phyloP scores from a whole-genome alignment of 805 yeast species.

The Starmerella scarabaei region DNA sequence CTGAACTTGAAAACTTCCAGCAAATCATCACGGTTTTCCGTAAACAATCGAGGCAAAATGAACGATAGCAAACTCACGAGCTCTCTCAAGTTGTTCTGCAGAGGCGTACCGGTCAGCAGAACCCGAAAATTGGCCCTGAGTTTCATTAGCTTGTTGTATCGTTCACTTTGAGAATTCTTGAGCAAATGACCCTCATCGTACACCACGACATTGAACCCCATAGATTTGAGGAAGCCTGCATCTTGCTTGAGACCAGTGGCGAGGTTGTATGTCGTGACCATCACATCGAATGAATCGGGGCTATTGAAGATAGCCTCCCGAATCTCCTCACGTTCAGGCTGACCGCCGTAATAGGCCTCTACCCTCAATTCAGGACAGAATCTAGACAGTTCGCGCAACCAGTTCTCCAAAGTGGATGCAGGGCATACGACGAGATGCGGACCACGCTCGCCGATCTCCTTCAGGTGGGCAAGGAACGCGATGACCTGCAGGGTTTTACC shows the following conservation, averaged over 20 bases:
- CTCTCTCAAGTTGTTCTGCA: slow-evolving; percentile 85
- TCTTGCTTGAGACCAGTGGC: slow-evolving; percentile 83
- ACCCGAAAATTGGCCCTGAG: slow-evolving; percentile 73
- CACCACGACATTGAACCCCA: slow-evolving; percentile 73
- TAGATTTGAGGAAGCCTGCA: slow-evolving; percentile 58
- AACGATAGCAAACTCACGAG: slow-evolving; percentile 81
- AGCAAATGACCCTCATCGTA: slow-evolving; percentile 98
- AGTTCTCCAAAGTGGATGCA: slow-evolving; percentile 88
- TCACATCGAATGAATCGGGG: slow-evolving; percentile 57
- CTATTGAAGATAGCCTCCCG: slow-evolving; percentile 50
- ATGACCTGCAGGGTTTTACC: slow-evolving; percentile 97
- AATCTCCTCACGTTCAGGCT: slow-evolving; percentile 69
- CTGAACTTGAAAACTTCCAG: slow-evolving; percentile 76
- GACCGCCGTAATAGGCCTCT: slow-evolving; percentile 89
- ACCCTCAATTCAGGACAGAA: slow-evolving; percentile 72
- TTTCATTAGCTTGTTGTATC: slow-evolving; percentile 78
- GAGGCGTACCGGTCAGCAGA: slow-evolving; percentile 88
- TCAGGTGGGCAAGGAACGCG: slow-evolving; percentile 75
- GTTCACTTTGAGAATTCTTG: slow-evolving; percentile 75
- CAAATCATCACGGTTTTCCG: slow-evolving; percentile 68
- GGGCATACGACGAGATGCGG: slow-evolving; percentile 95
- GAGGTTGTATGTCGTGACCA: slow-evolving; percentile 86
- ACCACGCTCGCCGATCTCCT: slow-evolving; percentile 50
- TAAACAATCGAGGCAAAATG: slow-evolving; percentile 72
- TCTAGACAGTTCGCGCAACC: slow-evolving; percentile 87